Percentiles rank a stretch among this genome's conserved stretches.
Conservation (phyloP, 495 filamentous ascomycete species). For the Neurospora sp. region DNA sequence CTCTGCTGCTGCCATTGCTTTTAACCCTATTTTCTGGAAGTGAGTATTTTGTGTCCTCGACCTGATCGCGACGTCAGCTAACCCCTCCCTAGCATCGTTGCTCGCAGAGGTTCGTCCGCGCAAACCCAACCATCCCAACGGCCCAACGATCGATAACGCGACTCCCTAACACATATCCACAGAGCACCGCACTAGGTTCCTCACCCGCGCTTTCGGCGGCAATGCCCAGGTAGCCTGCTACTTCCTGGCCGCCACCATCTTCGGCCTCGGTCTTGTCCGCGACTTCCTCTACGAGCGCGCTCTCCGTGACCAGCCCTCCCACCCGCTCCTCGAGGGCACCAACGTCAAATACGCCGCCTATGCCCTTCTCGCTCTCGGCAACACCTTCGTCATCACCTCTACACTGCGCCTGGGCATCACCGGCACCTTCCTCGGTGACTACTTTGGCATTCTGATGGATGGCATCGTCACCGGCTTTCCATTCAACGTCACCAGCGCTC, state of each 20-base stretch:
- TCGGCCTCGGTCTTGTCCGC: slow-evolving; percentile 79
- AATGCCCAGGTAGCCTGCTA: slow-evolving; percentile 81
- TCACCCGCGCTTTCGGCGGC: slow-evolving; percentile 79
- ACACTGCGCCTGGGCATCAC: slow-evolving; percentile 94
- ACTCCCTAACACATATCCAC: slow-evolving; percentile 5
- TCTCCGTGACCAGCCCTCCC: slow-evolving; percentile 66
- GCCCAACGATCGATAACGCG: background rate
- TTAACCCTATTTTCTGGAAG: slow-evolving; percentile 79
- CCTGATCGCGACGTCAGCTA: background rate
- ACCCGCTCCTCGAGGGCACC: slow-evolving; percentile 47
- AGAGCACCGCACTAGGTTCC: slow-evolving; percentile 86
- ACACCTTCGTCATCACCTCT: slow-evolving; percentile 72
- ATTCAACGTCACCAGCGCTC: slow-evolving; percentile 84
- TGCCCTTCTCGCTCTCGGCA: slow-evolving; percentile 61
- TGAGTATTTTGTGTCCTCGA: slow-evolving; percentile 27
- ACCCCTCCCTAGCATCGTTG: slow-evolving; percentile 41
- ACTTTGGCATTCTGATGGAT: slow-evolving; percentile 98
- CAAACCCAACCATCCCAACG: background rate
- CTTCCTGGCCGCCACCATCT: slow-evolving; percentile 77
- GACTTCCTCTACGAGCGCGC: slow-evolving; percentile 68
- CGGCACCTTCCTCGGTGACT: slow-evolving; percentile 94
- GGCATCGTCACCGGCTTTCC: slow-evolving; percentile 85
- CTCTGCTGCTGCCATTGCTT: slow-evolving; percentile 55
- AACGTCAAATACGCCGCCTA: slow-evolving; percentile 50
- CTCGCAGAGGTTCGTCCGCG: slow-evolving; percentile 49